These are phyloP conservation scores for Argentina anserina DNA, from an alignment of 306 rosid genomes.

Conservation along the genomic window DNA sequence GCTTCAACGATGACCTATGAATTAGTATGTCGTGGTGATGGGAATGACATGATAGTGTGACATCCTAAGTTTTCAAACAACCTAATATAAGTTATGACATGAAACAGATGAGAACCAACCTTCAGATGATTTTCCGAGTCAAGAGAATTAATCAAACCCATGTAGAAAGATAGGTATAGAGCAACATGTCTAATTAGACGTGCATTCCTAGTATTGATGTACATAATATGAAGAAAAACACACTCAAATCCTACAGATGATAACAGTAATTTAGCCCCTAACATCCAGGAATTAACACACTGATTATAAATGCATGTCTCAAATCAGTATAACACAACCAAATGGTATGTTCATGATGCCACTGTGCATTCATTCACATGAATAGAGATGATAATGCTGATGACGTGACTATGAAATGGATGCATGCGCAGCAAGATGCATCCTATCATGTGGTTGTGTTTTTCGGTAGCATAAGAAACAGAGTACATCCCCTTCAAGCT, in stretches of 20 bases:
- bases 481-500: slow-evolving; percentile 97
- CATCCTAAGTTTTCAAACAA: slow-evolving; percentile 28
- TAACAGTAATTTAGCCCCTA: slow-evolving; percentile 43
- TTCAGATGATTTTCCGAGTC: slow-evolving; percentile 37
- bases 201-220: slow-evolving; percentile 56
- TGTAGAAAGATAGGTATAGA: slow-evolving; percentile 6
- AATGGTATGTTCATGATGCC: slow-evolving; percentile 88
- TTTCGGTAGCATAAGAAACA: slow-evolving; percentile 75
- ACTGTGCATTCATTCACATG: slow-evolving; percentile 77
- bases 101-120: slow-evolving; percentile 35
- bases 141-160: slow-evolving; percentile 36
- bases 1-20: slow-evolving; percentile 36
- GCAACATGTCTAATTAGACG: slow-evolving; percentile 32
- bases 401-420: slow-evolving; percentile 94
- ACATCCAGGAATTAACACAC: slow-evolving; percentile 46
- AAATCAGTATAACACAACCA: slow-evolving; percentile 58
- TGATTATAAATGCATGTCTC: slow-evolving; percentile 74
- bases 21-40: slow-evolving; percentile 34
- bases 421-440: slow-evolving; percentile 99
- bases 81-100: slow-evolving; percentile 37
- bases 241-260: slow-evolving; percentile 52
- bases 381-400: slow-evolving; percentile 84
- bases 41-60: slow-evolving; percentile 39
- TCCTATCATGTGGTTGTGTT: slow-evolving; percentile 76
- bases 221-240: slow-evolving; percentile 41